These are phyloP conservation scores for Phytophthora capsici DNA, from an alignment of 352 stramenopile species.

Conservation along the genomic window DNA sequence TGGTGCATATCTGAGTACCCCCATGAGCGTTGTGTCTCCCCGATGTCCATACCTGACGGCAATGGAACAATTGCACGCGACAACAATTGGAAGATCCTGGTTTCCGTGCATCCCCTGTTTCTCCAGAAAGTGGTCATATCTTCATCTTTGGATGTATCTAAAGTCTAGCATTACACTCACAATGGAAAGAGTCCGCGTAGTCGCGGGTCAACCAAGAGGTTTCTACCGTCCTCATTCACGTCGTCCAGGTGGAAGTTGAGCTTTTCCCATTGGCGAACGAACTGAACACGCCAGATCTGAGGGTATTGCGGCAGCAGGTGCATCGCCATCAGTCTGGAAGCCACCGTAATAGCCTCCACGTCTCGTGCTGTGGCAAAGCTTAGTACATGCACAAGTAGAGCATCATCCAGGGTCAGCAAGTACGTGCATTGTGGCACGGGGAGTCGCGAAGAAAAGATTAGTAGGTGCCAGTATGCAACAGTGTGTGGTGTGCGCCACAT, in stretches of 20 bases:
- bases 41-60: constrained; percentile 64
- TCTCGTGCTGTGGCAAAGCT: constrained; percentile 42
- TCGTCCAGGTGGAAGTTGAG: constrained; percentile 58
- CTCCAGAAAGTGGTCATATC: no score
- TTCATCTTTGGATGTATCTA: neutral
- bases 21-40: constrained; percentile 40
- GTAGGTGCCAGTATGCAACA: neutral
- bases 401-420: constrained; percentile 43
- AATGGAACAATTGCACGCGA: constrained; percentile 58
- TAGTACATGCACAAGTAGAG: constrained; percentile 46
- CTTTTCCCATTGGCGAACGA: constrained; percentile 52
- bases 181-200: constrained; percentile 45
- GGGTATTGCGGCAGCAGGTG: constrained; percentile 56
- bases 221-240: constrained; percentile 1
- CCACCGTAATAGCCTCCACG: constrained; percentile 51
- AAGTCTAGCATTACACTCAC: constrained; percentile 20
- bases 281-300: constrained; percentile 57
- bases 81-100: constrained; percentile 70
- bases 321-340: constrained; percentile 42
- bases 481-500: constrained; percentile 16
- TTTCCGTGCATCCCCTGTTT: constrained; percentile 50
- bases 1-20: constrained; percentile 46
- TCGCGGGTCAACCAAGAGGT: constrained; percentile 40
- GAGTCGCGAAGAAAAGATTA: constrained; percentile 12
- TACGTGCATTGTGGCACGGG: constrained; percentile 8